Conservation (phyloP, 352 stramenopile genomes). For the Salisapilia sapeloensis region DNA sequence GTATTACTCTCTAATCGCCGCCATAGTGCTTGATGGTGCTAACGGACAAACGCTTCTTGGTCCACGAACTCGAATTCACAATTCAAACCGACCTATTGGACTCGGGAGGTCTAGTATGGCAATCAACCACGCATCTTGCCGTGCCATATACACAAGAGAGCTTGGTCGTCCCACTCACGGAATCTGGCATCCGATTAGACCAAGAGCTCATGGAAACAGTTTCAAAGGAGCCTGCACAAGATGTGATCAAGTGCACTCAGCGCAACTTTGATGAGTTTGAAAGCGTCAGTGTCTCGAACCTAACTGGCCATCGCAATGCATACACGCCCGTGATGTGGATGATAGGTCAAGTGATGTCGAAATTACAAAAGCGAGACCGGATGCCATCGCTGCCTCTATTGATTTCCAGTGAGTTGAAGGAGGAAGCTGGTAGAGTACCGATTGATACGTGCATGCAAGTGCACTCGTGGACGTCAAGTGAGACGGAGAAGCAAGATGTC, state of each 20-base stretch:
- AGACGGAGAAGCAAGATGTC: constrained; percentile 5
- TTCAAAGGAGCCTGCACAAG: constrained; percentile 5
- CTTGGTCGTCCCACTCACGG: constrained; percentile 27
- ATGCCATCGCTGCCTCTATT: constrained; percentile 33
- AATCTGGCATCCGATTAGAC: constrained; percentile 19
- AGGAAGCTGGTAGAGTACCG: constrained; percentile 11
- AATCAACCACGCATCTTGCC: constrained; percentile 44
- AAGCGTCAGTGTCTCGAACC: constrained; percentile 23
- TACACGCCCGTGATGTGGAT: constrained; percentile 47
- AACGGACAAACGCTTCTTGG: constrained; percentile 51
- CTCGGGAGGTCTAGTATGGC: constrained; percentile 51
- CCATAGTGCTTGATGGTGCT: constrained; percentile 57
- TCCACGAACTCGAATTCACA: constrained; percentile 49
- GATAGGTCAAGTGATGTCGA: constrained; percentile 16
- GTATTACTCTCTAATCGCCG: constrained; percentile 1
- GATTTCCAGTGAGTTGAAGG: constrained; percentile 25
- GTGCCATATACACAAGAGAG: constrained; percentile 45
- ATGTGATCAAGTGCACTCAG: constrained; percentile 18
- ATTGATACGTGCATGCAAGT: constrained; percentile 13
- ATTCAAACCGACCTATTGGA: constrained; percentile 66
- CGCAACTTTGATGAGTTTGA: constrained; percentile 36
- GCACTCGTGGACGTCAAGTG: constrained; percentile 8
- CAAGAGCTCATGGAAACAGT: constrained; percentile 7
- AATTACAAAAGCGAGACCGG: constrained; percentile 26
- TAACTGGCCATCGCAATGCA: constrained; percentile 10